Percentiles rank a stretch among this genome's conserved stretches.
These are phyloP conservation scores for Agroathelia rolfsii DNA, from an alignment of 1,284 basidiomycete genomes.

Conservation along the genomic window DNA sequence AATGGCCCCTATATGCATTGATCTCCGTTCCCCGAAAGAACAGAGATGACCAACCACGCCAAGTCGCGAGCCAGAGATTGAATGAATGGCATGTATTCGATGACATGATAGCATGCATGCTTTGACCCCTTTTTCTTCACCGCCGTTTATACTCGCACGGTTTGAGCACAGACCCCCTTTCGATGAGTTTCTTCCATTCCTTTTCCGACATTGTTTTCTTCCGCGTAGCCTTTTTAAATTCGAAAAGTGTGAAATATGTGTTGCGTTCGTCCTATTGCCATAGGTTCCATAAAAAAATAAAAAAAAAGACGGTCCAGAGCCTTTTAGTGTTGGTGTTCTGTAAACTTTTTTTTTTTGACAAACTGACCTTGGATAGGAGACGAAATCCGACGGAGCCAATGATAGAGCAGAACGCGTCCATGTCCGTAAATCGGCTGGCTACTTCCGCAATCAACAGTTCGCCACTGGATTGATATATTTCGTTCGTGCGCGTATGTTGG, in stretches of 20 bases:
- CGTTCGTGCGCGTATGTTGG: conserved; percentile 3
- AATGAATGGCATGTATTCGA: no score
- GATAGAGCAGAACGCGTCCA: conserved; percentile 68
- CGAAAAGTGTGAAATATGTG: conserved; percentile 83
- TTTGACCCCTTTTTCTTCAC: no score
- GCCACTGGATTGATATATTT: conserved; percentile 68
- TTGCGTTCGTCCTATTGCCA: conserved; percentile 69
- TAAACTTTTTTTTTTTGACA: no score
- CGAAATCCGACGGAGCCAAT: conserved; percentile 76
- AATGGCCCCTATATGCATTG: no score
- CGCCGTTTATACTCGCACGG: conserved; percentile 97
- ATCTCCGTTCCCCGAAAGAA: no score
- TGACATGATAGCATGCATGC: no score
- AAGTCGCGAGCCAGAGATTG: no score
- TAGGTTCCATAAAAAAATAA: conserved; percentile 6
- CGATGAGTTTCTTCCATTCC: conserved; percentile 56
- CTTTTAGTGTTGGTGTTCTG: conserved; percentile 7
- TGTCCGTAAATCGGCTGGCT: conserved; percentile 73
- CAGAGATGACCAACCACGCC: no score
- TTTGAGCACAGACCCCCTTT: conserved; percentile 63
- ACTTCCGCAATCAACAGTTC: conserved; percentile 93
- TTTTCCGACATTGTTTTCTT: conserved; percentile 43
- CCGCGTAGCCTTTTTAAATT: conserved; percentile 62
- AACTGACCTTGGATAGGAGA: conserved; percentile 59
- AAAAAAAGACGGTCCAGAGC: conserved; percentile 3